Conservation (phyloP, 2,329 filamentous ascomycete genomes). For the Colletotrichum sp. region DNA sequence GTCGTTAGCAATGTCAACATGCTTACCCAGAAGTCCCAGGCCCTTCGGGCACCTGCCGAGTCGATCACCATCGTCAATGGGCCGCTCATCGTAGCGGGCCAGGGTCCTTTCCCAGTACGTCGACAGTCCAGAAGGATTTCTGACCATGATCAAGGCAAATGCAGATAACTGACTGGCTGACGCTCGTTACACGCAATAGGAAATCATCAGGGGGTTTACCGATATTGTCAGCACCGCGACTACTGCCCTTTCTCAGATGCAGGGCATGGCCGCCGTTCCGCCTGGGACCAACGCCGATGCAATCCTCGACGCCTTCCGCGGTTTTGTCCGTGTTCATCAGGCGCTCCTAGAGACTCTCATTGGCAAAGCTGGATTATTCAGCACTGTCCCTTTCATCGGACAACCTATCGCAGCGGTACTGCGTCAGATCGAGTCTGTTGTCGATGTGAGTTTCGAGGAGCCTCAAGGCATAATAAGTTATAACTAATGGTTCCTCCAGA, state of each 20-base stretch:
- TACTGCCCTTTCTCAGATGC: conserved; percentile 22
- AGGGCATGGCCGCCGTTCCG: conserved; percentile 16
- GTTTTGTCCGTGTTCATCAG: conserved; percentile 36
- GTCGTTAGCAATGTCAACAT: conserved; percentile 27
- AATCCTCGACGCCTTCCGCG: conserved; percentile 31
- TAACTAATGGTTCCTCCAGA: no score
- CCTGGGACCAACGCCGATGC: conserved; percentile 12
- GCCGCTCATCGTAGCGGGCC: conserved; percentile 28
- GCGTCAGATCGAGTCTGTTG: conserved; percentile 25
- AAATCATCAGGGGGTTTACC: conserved; percentile 32
- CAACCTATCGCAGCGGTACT: conserved; percentile 30
- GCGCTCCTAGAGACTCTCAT: conserved; percentile 37
- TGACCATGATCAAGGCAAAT: no score
- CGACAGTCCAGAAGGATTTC: accelerated
- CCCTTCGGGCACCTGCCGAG: conserved; percentile 30
- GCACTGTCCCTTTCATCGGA: conserved; percentile 30
- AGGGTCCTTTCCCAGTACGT: conserved; percentile 33
- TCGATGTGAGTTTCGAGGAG: conserved; percentile 26
- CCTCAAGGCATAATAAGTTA: no score
- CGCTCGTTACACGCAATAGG: conserved; percentile 5
- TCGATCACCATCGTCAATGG: conserved; percentile 30
- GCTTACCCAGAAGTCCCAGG: conserved; percentile 29
- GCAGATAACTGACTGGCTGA: no score
- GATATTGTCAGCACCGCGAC: conserved; percentile 31
- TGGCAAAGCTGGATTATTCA: conserved; percentile 35